Conservation (phyloP, 208 protist genomes). For the Trypanosoma cruzi region DNA sequence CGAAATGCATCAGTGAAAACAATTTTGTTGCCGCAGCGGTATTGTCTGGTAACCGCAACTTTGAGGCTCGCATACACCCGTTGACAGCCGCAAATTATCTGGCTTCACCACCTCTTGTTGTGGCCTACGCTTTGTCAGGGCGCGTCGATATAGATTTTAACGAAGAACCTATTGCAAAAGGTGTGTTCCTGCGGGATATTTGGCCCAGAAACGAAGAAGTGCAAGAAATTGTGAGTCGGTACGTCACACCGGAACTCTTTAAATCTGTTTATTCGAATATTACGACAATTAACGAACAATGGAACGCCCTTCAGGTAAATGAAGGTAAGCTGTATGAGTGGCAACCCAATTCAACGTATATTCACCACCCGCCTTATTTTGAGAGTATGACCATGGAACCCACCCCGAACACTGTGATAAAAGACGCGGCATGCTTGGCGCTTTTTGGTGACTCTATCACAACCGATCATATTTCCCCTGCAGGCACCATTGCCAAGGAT, state of each 20-base stretch:
- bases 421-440: slow-evolving; percentile 86
- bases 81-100: slow-evolving; percentile 96
- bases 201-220: slow-evolving; percentile 95
- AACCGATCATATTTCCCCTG: slow-evolving; percentile 97
- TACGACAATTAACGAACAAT: slow-evolving; percentile 88
- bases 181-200: slow-evolving; percentile 96
- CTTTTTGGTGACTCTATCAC: slow-evolving; percentile 96
- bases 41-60: slow-evolving; percentile 97
- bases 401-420: slow-evolving; percentile 58
- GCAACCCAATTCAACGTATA: slow-evolving; percentile 95
- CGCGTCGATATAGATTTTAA: slow-evolving; percentile 95
- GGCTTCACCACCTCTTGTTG: slow-evolving; percentile 95
- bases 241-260: slow-evolving; percentile 92
- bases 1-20: slow-evolving; percentile 93
- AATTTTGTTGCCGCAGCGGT: slow-evolving; percentile 95
- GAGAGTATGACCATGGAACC: slow-evolving; percentile 72
- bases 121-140: slow-evolving; percentile 96
- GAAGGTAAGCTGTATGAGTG: slow-evolving; percentile 93
- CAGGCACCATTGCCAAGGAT: slow-evolving; percentile 95
- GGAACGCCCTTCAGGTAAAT: slow-evolving; percentile 92
- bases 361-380: slow-evolving; percentile 97
- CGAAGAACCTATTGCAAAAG: slow-evolving; percentile 86
- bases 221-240: slow-evolving; percentile 59
- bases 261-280: slow-evolving; percentile 92
- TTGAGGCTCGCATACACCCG: slow-evolving; percentile 96